A percentile compares a stretch with the other conserved stretches of the same genome.
phyloP scores from a whole-genome alignment of 148 eudicot species.

The Amaranthus palmeri region DNA sequence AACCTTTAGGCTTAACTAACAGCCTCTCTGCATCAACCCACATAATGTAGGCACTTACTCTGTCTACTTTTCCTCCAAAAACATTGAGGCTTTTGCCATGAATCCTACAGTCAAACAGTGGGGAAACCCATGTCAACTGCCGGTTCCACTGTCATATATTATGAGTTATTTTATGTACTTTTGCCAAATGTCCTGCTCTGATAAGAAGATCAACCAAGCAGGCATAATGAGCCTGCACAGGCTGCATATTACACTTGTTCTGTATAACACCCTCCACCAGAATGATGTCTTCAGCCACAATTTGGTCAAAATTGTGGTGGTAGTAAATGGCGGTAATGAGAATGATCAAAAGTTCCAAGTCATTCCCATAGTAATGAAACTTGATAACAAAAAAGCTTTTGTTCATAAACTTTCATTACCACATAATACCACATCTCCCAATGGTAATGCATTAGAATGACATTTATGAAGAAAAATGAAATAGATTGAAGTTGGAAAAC shows the following conservation, averaged over 20 bases:
- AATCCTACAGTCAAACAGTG: conserved; percentile 37
- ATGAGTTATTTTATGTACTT: conserved; percentile 31
- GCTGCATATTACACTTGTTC: conserved; percentile 25
- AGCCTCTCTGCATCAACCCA: conserved; percentile 39
- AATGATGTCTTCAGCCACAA: conserved; percentile 19
- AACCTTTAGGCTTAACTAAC: conserved; percentile 27
- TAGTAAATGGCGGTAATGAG: too few species aligned
- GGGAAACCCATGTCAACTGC: conserved; percentile 32
- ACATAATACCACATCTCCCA: too few species aligned
- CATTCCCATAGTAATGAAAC: too few species aligned
- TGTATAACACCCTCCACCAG: conserved; percentile 31
- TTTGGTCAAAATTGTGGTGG: conserved; percentile 26
- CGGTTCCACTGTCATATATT: conserved; percentile 28
- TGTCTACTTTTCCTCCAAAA: conserved; percentile 15
- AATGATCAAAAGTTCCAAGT: too few species aligned
- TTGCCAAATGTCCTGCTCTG: conserved; percentile 33
- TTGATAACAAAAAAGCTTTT: too few species aligned
- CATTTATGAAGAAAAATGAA: too few species aligned
- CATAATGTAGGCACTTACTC: conserved; percentile 30
- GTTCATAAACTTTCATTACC: too few species aligned
- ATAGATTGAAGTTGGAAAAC: too few species aligned
- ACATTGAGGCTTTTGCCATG: conserved; percentile 25
- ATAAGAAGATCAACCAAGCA: conserved; percentile 44
- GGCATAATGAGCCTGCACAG: conserved; percentile 31
- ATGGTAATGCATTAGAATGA: too few species aligned